These are phyloP conservation scores for Umbelopsis sp. DNA, from an alignment of 192 early-diverging fungal species.

Conservation along the genomic window DNA sequence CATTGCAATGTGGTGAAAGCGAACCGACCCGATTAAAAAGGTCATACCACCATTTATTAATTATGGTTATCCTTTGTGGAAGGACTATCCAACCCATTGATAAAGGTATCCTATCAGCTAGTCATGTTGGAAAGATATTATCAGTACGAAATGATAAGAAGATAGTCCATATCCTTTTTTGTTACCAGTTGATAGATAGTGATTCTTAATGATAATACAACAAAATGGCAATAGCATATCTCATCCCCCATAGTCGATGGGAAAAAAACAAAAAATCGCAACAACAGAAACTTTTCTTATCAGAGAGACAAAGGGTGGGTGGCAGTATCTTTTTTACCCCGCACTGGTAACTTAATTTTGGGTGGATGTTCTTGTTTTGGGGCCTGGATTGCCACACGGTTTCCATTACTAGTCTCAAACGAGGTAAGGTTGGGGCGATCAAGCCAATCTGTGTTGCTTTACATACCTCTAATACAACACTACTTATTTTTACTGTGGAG, in stretches of 20 bases:
- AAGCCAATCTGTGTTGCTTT: neutral
- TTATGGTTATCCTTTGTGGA: too few relatives aligned
- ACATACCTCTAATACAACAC: too few relatives aligned
- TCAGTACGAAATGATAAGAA: too few relatives aligned
- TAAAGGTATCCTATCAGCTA: too few relatives aligned
- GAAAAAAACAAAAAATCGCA: conserved; percentile 2
- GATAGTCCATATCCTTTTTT: too few relatives aligned
- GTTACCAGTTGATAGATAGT: too few relatives aligned
- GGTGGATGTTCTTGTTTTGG: conserved; percentile 3
- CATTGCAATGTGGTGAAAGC: neutral
- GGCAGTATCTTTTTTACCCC: neutral
- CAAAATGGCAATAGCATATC: too few relatives aligned
- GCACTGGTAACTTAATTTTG: conserved; percentile 7
- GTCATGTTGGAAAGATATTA: too few relatives aligned
- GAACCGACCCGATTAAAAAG: conserved; percentile 17
- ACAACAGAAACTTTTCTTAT: neutral
- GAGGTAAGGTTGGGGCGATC: neutral
- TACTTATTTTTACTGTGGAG: too few relatives aligned
- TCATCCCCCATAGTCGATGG: neutral
- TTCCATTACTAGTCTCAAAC: neutral
- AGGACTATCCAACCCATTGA: too few relatives aligned
- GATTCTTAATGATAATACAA: too few relatives aligned
- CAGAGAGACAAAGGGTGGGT: neutral
- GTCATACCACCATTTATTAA: conserved; percentile 14
- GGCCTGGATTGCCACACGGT: neutral